Conservation (phyloP, 225 moss, liverwort and hornwort genomes). For the Straminergon stramineum region DNA sequence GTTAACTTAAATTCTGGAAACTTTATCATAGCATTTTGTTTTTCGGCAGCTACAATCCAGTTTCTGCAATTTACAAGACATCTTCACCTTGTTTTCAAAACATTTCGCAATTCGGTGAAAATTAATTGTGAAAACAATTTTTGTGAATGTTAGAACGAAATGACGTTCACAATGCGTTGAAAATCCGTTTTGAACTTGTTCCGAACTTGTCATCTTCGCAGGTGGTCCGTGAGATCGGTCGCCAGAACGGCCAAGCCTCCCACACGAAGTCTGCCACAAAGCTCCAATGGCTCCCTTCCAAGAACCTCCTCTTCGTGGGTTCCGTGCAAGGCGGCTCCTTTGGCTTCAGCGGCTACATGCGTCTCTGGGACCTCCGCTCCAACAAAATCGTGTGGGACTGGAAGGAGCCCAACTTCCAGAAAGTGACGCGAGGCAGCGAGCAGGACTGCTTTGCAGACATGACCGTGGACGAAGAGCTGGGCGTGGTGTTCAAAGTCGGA, state of each 20-base stretch:
- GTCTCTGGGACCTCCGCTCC: constrained; percentile 69
- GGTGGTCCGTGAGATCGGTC: constrained; percentile 39
- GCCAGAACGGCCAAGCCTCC: constrained; percentile 67
- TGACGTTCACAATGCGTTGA: neutral
- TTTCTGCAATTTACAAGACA: neutral
- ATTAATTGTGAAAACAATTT: too few species aligned
- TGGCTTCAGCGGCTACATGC: constrained; percentile 80
- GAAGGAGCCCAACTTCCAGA: constrained; percentile 77
- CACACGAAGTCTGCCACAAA: constrained; percentile 68
- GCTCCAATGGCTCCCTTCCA: constrained; percentile 68
- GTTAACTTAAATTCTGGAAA: neutral
- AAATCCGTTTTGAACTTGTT: neutral
- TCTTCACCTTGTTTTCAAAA: too few species aligned
- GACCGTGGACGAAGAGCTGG: constrained; percentile 56
- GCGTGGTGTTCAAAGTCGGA: constrained; percentile 65
- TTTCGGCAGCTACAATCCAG: neutral
- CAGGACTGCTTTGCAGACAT: constrained; percentile 80
- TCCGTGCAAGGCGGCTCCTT: constrained; percentile 81
- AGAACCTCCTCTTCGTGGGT: constrained; percentile 51
- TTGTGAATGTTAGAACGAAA: too few species aligned
- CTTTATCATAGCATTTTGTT: neutral
- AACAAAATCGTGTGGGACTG: constrained; percentile 68
- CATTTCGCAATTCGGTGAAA: neutral
- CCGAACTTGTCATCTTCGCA: neutral
- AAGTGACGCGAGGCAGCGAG: constrained; percentile 21